Percentiles rank a stretch among this genome's conserved stretches.
Conservation (phyloP, 2,329 filamentous ascomycete species). For the Mycocentrospora acerina region DNA sequence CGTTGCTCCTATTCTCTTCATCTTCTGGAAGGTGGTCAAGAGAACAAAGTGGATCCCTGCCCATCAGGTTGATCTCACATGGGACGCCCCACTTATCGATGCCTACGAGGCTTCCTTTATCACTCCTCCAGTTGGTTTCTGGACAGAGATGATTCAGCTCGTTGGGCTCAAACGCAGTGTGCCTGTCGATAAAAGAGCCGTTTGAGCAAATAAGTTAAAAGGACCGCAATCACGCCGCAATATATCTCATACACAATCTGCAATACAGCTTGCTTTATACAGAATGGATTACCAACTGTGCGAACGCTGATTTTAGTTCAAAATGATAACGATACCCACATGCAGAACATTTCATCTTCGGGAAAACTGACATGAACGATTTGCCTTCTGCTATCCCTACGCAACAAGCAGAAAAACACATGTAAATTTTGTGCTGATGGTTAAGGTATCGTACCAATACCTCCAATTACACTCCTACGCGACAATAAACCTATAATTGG, state of each 20-base stretch:
- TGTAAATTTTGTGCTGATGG: too few relatives aligned
- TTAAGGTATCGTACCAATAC: too few relatives aligned
- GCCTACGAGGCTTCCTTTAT: constrained; percentile 47
- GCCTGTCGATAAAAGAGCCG: constrained; percentile 30
- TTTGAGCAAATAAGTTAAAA: constrained; percentile 8
- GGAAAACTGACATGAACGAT: constrained; percentile 9
- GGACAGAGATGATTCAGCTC: constrained; percentile 41
- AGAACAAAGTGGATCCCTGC: constrained; percentile 55
- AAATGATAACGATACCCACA: constrained; percentile 24
- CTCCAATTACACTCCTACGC: constrained; percentile 3
- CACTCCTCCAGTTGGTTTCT: constrained; percentile 34
- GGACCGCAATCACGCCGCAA: not conserved
- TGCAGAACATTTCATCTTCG: constrained; percentile 7
- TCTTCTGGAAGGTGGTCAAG: constrained; percentile 65
- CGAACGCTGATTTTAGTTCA: constrained; percentile 5
- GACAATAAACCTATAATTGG: constrained; percentile 2
- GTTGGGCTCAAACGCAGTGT: constrained; percentile 35
- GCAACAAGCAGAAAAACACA: constrained; percentile 19
- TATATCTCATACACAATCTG: not conserved
- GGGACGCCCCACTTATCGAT: constrained; percentile 44
- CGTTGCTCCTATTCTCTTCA: constrained; percentile 55
- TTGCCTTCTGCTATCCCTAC: constrained; percentile 11
- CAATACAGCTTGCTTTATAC: constrained; percentile 8
- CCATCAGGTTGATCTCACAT: constrained; percentile 51
- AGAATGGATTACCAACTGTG: constrained; percentile 13